Base-by-base conservation (phyloP, 1,139 yeast genomes). In the Suhomyces coccinellae region DNA sequence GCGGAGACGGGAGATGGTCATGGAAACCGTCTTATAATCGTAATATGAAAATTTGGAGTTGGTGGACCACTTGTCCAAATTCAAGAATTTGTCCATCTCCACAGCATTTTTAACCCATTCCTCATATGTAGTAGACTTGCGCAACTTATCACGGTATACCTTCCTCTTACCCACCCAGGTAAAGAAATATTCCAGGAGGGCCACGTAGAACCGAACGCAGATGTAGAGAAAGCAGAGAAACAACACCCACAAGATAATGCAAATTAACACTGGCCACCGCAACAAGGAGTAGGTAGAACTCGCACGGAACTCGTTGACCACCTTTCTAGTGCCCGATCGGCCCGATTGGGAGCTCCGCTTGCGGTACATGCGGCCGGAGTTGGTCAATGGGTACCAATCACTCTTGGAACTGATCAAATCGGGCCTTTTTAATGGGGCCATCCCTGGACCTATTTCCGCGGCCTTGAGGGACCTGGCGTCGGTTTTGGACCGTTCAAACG, bases 311-410 rank as follows among this genome's bases (percentile, higher is more conserved):
- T 77, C 79, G 47, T 75, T 74, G 38, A 44, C 36, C 66, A 69
- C 52, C 63, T 52, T 38, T 61, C 63, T 41, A 55, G 55, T 14
- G 45, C 53, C 49, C 40, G 52, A 36, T 39, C 49, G 36, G 36
- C 39, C 27, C 34, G 39, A 35, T 43, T 45, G 22, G 33, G 22
- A 35, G 31, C 29, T 22, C n/a, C 34, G 34, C 45, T 39, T 44
- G 20, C 45, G 38, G 44, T 32, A 47, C 47, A 41, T 38, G 39
- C 40, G 41, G 49, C 33, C 36, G 27, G 24, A 70, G 15, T 51
- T 63, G 35, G 73, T 68, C 3, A 82, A 67, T 0, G 90, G 90
- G 15, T 78, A 78, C 91, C 90, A 84, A 59, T 85, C 90, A 52
- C 78, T 79, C 53, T 77, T 75, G 3, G 89, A 82, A 0, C 79